A percentile compares a stretch with the other conserved stretches of the same genome.
Evolutionary conservation across 1,284 basidiomycete genomes (phyloP).

Genomic region (Papiliotrema terrestris): DNA sequence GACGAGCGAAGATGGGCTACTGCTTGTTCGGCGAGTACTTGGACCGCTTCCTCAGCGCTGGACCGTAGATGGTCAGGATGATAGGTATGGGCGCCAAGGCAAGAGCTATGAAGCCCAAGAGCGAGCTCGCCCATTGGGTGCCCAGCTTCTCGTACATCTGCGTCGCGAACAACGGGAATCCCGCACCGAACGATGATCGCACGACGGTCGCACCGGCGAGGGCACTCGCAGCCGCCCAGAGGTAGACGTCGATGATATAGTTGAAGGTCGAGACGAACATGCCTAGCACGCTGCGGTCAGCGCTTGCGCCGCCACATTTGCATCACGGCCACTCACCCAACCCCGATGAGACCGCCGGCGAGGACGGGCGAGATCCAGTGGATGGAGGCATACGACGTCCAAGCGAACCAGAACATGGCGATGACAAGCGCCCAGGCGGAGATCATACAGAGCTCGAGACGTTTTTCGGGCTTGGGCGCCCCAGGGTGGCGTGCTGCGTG

Average conservation of each 20-base stretch:
- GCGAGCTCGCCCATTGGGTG: slow-evolving; percentile 42
- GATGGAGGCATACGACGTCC: slow-evolving; percentile 50
- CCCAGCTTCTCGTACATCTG: slow-evolving; percentile 54
- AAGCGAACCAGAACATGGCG: slow-evolving; percentile 51
- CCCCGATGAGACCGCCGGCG: slow-evolving; percentile 50
- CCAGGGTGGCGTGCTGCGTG: slow-evolving; percentile 27
- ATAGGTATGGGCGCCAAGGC: slow-evolving; percentile 49
- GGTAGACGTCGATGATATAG: slow-evolving; percentile 54
- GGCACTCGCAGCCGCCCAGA: slow-evolving; percentile 54
- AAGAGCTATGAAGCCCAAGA: slow-evolving; percentile 46
- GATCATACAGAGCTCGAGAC: slow-evolving; percentile 42
- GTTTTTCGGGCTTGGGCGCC: slow-evolving; percentile 32
- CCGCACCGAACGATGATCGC: slow-evolving; percentile 51
- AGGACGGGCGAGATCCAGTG: slow-evolving; percentile 51
- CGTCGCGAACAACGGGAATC: slow-evolving; percentile 51
- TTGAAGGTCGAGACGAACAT: slow-evolving; percentile 56
- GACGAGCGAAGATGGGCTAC: neutral
- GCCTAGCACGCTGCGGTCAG: slow-evolving; percentile 20
- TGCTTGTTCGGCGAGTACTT: slow-evolving; percentile 43
- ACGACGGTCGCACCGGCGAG: slow-evolving; percentile 50
- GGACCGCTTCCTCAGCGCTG: slow-evolving; percentile 48
- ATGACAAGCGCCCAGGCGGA: slow-evolving; percentile 48
- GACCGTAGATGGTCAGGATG: slow-evolving; percentile 51
- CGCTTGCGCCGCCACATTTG: too few species aligned
- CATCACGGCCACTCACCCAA: slow-evolving; percentile 26